Evolutionary conservation across 768 basidiomycete genomes (phyloP).

Genomic region (Xerocomus spinulosus): DNA sequence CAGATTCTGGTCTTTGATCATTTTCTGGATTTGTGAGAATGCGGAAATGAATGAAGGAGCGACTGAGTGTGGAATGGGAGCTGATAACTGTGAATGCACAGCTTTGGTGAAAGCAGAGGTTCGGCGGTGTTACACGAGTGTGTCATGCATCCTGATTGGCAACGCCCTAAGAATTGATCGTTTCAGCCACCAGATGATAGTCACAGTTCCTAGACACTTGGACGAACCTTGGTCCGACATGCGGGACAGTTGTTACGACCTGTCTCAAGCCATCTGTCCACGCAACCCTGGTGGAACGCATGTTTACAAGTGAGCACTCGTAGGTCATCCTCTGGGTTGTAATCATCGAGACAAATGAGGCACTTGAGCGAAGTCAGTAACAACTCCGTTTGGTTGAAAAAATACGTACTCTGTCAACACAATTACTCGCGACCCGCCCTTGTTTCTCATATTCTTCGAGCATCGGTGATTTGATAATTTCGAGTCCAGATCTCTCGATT

Average conservation of each 20-base stretch:
- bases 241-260: slow-evolving; percentile 92
- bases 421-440: slow-evolving; percentile 70
- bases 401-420: slow-evolving; percentile 65
- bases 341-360: slow-evolving; percentile 85
- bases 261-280: slow-evolving; percentile 82
- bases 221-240: slow-evolving; percentile 69
- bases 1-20: slow-evolving; percentile 4
- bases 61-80: slow-evolving; percentile 7
- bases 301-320: slow-evolving; percentile 81
- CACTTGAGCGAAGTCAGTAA: slow-evolving; percentile 42
- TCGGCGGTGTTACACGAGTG: slow-evolving; percentile 3
- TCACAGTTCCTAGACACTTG: neutral
- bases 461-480: slow-evolving; percentile 56
- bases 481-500: slow-evolving; percentile 78
- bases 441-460: slow-evolving; percentile 53
- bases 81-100: neutral
- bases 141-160: slow-evolving; percentile 15
- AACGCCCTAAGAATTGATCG: slow-evolving; percentile 26
- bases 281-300: slow-evolving; percentile 85
- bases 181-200: no score
- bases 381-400: neutral
- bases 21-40: slow-evolving; percentile 13
- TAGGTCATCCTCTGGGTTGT: slow-evolving; percentile 70
- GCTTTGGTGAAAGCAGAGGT: slow-evolving; percentile 4
- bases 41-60: slow-evolving; percentile 16